A percentile compares a stretch with the other conserved stretches of the same genome.
Conservation (phyloP, 768 basidiomycete species). For the Suillus lakei region DNA sequence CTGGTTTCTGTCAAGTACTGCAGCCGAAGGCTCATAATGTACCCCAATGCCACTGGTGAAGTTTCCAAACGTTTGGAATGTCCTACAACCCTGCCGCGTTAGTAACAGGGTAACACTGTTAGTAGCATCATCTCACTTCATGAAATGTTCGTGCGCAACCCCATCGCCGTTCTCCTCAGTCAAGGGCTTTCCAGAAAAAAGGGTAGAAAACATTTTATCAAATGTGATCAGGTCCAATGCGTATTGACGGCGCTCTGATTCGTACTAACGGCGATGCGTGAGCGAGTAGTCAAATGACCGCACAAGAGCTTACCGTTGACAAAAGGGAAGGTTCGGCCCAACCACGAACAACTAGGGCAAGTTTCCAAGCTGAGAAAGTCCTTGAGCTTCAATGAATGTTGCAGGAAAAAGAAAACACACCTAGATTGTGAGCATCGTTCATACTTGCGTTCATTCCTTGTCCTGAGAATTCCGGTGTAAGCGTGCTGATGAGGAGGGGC, state of each 20-base stretch:
- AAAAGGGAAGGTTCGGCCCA: conserved; percentile 51
- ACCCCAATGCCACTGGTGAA: conserved; percentile 56
- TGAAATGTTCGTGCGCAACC: conserved; percentile 47
- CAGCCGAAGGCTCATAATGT: conserved; percentile 48
- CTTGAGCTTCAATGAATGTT: background rate
- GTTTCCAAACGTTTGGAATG: conserved; percentile 49
- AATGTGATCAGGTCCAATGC: conserved; percentile 60
- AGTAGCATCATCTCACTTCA: conserved; percentile 35
- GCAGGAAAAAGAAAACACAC: conserved; percentile 24
- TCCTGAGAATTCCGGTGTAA: conserved; percentile 38
- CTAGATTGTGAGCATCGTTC: conserved; percentile 58
- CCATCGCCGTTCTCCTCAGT: conserved; percentile 43
- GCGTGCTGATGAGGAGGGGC: background rate
- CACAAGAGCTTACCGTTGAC: conserved; percentile 43
- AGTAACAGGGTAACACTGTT: conserved; percentile 4
- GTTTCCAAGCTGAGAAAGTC: conserved; percentile 50
- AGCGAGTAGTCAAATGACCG: background rate
- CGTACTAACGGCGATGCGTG: conserved; percentile 42
- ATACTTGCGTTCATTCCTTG: conserved; percentile 61
- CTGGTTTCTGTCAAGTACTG: conserved; percentile 42
- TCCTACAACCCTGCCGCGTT: conserved; percentile 29
- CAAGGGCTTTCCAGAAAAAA: conserved; percentile 59
- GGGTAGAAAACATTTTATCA: conserved; percentile 53
- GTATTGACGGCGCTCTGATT: conserved; percentile 55
- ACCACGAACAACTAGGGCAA: conserved; percentile 52